Evolutionary conservation across 331 rosid species (phyloP), one percentile per base, ranked within the genome.

Genomic region (Rhamnella rubrinervis): DNA sequence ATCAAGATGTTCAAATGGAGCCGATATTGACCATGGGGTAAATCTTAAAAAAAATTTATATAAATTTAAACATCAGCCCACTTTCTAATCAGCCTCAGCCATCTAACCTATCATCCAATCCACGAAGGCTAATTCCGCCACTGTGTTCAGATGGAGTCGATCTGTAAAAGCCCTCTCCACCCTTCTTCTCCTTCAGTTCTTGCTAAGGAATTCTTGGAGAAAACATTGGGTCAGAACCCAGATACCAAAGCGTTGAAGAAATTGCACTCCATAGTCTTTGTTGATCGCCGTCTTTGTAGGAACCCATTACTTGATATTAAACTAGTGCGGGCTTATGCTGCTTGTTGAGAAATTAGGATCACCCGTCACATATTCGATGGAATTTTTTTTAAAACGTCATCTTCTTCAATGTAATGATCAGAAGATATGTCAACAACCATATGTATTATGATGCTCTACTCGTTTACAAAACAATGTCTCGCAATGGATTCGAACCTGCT

Each of bases 391-490:
- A 0, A 88, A 79, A 88, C 68, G 86, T 88, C 64, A 71, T 84
- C 50, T 84, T 85, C 76, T 88, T 73, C 38, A 88, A 90, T 77
- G 95, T 87, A 47, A 87, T 90, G 97, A 84, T 88, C 61, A 82
- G 97, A 74, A 90, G 95, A 80, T 90, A 83, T 28, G 81, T 86
- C 38, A 88, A 88, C 82, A 88, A 90, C 71, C 68, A 72, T 63
- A 57, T 63, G 65, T 77, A 80, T 49, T n/a, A 63, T 47, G 84
- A 85, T 31, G 96, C 84, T 44, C 76, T 92, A 68, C 56, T 77
- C 73, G 81, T 87, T 67, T 92, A 70, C 69, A 81, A 75, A 72
- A 74, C 66, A 17, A 80, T 87, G 88, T 68, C 79, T 69, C 60
- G 57, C 55, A 58, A 44, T 25, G 85, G 92, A 61, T 78, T 82